Evolutionary conservation across 1,284 basidiomycete species (phyloP).

Genomic region (Crepidotus sp.): DNA sequence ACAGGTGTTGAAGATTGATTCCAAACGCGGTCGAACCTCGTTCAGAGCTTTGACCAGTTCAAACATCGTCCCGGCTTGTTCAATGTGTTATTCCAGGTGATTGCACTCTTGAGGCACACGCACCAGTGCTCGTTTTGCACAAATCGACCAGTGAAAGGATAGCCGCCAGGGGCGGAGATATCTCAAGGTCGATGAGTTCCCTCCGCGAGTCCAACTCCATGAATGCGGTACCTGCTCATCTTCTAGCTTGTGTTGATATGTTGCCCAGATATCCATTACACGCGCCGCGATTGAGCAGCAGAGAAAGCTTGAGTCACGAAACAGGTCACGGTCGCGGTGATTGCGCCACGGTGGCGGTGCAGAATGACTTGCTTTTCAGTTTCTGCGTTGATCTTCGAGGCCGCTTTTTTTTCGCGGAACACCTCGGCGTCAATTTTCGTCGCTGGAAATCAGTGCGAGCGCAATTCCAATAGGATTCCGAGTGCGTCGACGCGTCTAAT

Average conservation of each 20-base stretch:
- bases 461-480: too few species aligned
- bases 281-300: not conserved
- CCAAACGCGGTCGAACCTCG: conserved; percentile 24
- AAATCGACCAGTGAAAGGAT: conserved; percentile 76
- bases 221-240: conserved; percentile 45
- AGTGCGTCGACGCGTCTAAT: too few species aligned
- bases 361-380: too few species aligned
- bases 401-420: too few species aligned
- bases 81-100: conserved; percentile 18
- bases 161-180: conserved; percentile 83
- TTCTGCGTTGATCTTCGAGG: too few species aligned
- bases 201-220: too few species aligned
- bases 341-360: too few species aligned
- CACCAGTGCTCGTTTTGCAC: conserved; percentile 16
- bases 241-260: conserved; percentile 47
- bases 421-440: too few species aligned
- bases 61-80: conserved; percentile 76
- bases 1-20: not conserved
- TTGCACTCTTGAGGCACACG: conserved; percentile 11
- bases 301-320: too few species aligned
- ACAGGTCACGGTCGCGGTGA: too few species aligned
- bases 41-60: conserved; percentile 81
- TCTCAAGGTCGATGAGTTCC: conserved; percentile 31
- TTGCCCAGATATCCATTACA: conserved; percentile 46
- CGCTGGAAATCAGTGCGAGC: too few species aligned